phyloP scores from a whole-genome alignment of 495 filamentous ascomycete species.

The Talaromyces liani region DNA sequence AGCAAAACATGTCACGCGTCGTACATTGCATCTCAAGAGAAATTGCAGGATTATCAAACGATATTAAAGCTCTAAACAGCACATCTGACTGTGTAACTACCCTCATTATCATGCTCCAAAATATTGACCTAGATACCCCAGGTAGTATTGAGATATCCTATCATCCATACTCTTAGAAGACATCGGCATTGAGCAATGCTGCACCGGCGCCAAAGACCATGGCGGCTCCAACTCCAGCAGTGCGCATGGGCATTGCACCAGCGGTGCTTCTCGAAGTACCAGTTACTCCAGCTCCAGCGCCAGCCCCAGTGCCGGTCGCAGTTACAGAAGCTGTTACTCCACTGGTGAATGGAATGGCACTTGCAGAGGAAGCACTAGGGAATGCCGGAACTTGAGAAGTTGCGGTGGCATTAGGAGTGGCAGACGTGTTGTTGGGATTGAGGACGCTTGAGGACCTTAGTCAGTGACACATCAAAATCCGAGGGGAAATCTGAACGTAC shows the following conservation, averaged over 20 bases:
- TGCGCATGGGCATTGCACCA: slow-evolving; percentile 18
- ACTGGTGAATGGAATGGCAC: slow-evolving; percentile 21
- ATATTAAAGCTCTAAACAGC: neutral
- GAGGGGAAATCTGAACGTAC: neutral
- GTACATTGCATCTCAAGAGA: neutral
- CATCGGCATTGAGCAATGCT: slow-evolving; percentile 2
- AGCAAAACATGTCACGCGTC: neutral
- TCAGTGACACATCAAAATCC: neutral
- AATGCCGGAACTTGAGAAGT: slow-evolving; percentile 43
- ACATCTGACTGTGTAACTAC: neutral
- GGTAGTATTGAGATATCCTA: neutral
- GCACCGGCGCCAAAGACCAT: slow-evolving; percentile 35
- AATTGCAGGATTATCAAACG: neutral
- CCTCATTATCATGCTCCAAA: neutral
- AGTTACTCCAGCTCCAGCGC: slow-evolving; percentile 1
- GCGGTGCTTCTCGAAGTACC: slow-evolving; percentile 5
- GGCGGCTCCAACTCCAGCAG: slow-evolving; percentile 27
- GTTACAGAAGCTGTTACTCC: slow-evolving; percentile 22
- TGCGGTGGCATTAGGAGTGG: slow-evolving; percentile 35
- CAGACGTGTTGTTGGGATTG: slow-evolving; percentile 48
- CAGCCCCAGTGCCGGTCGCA: slow-evolving; percentile 11
- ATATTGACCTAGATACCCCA: neutral
- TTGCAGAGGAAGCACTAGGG: slow-evolving; percentile 31
- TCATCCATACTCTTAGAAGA: neutral
- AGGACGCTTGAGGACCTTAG: slow-evolving; percentile 37